Evolutionary conservation across 2,329 filamentous ascomycete genomes (phyloP), one percentile per base, ranked within the genome.

Genomic region (Pleoardoris graminearum): DNA sequence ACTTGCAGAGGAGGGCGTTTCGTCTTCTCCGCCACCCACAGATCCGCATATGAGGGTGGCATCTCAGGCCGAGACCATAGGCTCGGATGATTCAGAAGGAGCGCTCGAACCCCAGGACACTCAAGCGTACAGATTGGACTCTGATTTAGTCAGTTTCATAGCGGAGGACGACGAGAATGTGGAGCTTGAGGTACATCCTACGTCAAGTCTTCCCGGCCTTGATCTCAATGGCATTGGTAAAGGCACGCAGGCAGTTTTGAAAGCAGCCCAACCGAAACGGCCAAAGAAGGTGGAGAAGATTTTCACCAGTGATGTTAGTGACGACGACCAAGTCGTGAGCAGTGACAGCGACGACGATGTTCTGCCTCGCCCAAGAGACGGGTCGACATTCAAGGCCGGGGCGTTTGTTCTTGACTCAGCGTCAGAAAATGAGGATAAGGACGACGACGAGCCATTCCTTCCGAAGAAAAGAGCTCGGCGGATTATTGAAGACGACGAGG

Each of bases 111-210:
- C 59, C 2, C 72, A 77, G 46, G 72, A 77, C 19, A 73, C 75
- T 17, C 74, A 75, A 39, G 73, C 69, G 21, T 70, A 76, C 36
- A 68, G 72, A 33, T 51, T 70, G 4, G 76, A 79, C 53, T 79
- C 76, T 4, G 77, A 80, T 39, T 70, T 79, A 4, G 66, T 68
- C 8, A 75, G 72, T 48, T 80, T 80, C 58, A 73, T 80, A 39
- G 77, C 73, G 0, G 74, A 72, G 25, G 74, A 74, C n/a, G 75
- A 76, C 23, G 74, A 76, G 25, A 54, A 69, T 3, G 17, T 48
- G 22, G 67, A 68, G 7, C 57, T 63, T 5, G 61, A 70, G 4
- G 27, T 65, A 5, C 22, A n/a, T 8, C 67, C 73, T 5, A 59
- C 58, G 10, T 72, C 70, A 6, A 72, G 70, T 50, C 60, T 72